Evolutionary conservation across 768 basidiomycete species (phyloP).

Genomic region (Rhodocollybia butyracea): DNA sequence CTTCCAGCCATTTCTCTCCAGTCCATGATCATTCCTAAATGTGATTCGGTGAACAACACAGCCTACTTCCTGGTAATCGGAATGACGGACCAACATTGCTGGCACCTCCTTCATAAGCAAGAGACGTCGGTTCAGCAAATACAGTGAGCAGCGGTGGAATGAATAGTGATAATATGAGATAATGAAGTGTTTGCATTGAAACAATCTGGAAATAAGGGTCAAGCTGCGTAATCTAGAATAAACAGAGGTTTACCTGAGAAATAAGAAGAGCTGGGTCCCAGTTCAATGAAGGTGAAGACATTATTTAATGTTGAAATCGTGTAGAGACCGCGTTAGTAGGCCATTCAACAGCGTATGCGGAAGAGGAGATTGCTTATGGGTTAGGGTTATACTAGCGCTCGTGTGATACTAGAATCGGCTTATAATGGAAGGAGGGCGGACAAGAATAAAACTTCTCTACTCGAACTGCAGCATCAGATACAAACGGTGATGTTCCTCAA

Average conservation of each 20-base stretch:
- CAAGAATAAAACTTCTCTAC: too few species aligned
- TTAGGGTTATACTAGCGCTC: too few species aligned
- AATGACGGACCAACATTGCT: slow-evolving; percentile 66
- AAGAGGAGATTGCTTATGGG: too few species aligned
- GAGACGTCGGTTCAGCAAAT: slow-evolving; percentile 70
- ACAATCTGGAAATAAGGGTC: slow-evolving; percentile 69
- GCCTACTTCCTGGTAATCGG: neutral
- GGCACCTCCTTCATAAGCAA: slow-evolving; percentile 74
- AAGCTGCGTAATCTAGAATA: neutral
- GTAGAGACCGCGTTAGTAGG: neutral
- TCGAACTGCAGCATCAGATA: too few species aligned
- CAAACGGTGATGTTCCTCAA: too few species aligned
- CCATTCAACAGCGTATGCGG: neutral
- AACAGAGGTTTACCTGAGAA: slow-evolving; percentile 60
- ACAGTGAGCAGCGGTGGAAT: slow-evolving; percentile 74
- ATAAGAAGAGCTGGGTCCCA: slow-evolving; percentile 91
- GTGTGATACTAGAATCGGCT: too few species aligned
- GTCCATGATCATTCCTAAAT: slow-evolving; percentile 87
- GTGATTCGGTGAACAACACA: neutral
- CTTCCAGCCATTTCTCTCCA: slow-evolving; percentile 94
- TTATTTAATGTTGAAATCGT: neutral
- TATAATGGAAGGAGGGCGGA: too few species aligned
- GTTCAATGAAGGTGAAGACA: slow-evolving; percentile 33
- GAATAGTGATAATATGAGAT: slow-evolving; percentile 81
- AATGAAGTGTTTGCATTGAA: slow-evolving; percentile 90